Conservation (phyloP, 2,329 filamentous ascomycete genomes). For the Penicillium sp. region DNA sequence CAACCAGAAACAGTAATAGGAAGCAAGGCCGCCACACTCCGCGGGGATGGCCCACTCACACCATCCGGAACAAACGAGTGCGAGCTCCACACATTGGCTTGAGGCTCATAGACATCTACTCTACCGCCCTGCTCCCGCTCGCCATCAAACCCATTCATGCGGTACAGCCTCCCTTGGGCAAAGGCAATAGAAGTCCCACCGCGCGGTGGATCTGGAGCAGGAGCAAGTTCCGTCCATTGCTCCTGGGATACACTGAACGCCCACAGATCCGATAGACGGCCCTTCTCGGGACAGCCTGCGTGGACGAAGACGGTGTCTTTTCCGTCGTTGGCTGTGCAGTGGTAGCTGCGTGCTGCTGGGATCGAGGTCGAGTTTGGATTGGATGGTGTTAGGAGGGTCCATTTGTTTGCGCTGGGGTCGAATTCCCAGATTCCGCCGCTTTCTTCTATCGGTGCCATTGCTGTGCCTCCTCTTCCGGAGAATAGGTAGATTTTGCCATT, state of each 20-base stretch:
- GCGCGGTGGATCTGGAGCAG: conserved; percentile 66
- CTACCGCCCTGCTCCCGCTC: conserved; percentile 66
- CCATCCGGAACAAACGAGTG: conserved; percentile 42
- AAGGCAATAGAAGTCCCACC: conserved; percentile 68
- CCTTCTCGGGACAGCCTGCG: conserved; percentile 67
- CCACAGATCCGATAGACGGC: conserved; percentile 71
- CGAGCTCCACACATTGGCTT: conserved; percentile 42
- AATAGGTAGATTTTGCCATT: conserved; percentile 74
- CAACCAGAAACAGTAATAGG: conserved; percentile 40
- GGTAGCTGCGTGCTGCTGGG: conserved; percentile 70
- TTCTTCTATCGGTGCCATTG: conserved; percentile 72
- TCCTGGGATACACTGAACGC: conserved; percentile 66
- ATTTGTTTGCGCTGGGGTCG: conserved; percentile 62
- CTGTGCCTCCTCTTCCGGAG: conserved; percentile 70
- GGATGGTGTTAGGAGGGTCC: conserved; percentile 64
- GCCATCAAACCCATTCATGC: conserved; percentile 80
- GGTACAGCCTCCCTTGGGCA: conserved; percentile 64
- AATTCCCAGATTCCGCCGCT: conserved; percentile 74
- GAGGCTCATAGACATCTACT: conserved; percentile 61
- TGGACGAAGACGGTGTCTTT: conserved; percentile 72
- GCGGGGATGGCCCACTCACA: conserved; percentile 45
- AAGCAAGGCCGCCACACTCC: conserved; percentile 53
- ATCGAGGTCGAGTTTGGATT: conserved; percentile 43
- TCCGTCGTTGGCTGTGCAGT: conserved; percentile 61
- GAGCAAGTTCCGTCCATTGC: conserved; percentile 66